Evolutionary conservation across 1,284 basidiomycete species (phyloP).

Genomic region (Caloboletus firmus): DNA sequence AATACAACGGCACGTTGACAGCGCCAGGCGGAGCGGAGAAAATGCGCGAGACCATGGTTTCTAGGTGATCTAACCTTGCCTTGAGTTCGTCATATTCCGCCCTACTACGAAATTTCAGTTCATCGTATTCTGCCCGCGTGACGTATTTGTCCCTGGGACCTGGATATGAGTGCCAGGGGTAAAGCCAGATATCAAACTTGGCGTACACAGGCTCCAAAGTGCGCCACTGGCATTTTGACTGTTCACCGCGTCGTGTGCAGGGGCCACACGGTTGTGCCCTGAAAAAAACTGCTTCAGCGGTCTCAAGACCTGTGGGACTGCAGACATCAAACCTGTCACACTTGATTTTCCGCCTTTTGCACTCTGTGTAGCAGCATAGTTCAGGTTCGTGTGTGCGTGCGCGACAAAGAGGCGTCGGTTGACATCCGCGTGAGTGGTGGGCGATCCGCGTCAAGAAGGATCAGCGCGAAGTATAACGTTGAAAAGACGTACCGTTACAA

Average conservation of each 20-base stretch:
- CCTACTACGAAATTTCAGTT: slow-evolving; percentile 41
- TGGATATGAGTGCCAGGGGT: slow-evolving; percentile 14
- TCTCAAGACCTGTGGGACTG: slow-evolving; percentile 15
- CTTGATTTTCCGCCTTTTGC: slow-evolving; percentile 61
- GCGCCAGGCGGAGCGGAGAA: slow-evolving; percentile 30
- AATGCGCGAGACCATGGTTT: slow-evolving; percentile 34
- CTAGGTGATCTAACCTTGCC: slow-evolving; percentile 40
- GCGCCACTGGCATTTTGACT: slow-evolving; percentile 56
- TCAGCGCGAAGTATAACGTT: slow-evolving; percentile 12
- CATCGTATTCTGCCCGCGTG: slow-evolving; percentile 52
- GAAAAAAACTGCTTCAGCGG: slow-evolving; percentile 22
- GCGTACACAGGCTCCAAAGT: slow-evolving; percentile 57
- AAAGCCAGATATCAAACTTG: not conserved
- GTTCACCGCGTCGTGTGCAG: slow-evolving; percentile 53
- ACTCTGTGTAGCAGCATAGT: slow-evolving; percentile 40
- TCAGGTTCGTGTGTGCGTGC: slow-evolving; percentile 2
- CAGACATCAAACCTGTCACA: slow-evolving; percentile 52
- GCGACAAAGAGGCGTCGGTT: not conserved
- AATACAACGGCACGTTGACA: slow-evolving; percentile 33
- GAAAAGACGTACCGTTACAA: slow-evolving; percentile 62
- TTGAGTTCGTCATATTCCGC: slow-evolving; percentile 53
- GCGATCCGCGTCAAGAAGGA: slow-evolving; percentile 11
- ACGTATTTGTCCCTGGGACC: slow-evolving; percentile 55
- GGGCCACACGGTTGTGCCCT: slow-evolving; percentile 58
- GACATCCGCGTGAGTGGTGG: not conserved